Evolutionary conservation across 2,329 filamentous ascomycete genomes (phyloP).

Genomic region (Zalaria sp.): DNA sequence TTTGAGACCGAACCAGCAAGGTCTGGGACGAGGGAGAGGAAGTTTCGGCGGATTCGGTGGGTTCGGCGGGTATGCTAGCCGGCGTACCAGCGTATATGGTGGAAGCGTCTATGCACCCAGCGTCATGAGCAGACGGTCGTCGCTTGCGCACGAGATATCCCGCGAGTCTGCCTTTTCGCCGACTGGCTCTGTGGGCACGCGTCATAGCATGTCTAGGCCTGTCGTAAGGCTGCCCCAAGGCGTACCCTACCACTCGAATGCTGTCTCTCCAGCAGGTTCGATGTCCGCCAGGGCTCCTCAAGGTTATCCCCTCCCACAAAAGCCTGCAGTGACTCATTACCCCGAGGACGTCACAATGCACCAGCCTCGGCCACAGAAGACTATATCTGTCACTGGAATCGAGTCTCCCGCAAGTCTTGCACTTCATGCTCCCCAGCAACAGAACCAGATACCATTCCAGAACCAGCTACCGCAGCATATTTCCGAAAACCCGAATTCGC

Average conservation of each 20-base stretch:
- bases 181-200: conserved; percentile 59
- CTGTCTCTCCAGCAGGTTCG: conserved; percentile 16
- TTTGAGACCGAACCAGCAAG: conserved; percentile 82
- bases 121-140: conserved; percentile 79
- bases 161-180: conserved; percentile 70
- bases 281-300: conserved; percentile 30
- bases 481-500: conserved; percentile 22
- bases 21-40: conserved; percentile 50
- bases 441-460: conserved; percentile 77
- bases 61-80: conserved; percentile 39
- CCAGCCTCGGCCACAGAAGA: conserved; percentile 87
- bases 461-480: conserved; percentile 80
- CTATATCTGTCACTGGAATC: conserved; percentile 83
- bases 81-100: conserved; percentile 69
- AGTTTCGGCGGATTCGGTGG: conserved; percentile 49
- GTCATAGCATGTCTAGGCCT: conserved; percentile 38
- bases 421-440: conserved; percentile 45
- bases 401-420: conserved; percentile 60
- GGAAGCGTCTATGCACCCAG: conserved; percentile 79
- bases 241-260: conserved; percentile 21
- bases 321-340: conserved; percentile 46
- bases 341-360: conserved; percentile 62
- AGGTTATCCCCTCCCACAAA: conserved; percentile 38
- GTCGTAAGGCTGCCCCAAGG: conserved; percentile 71
- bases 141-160: conserved; percentile 51